A percentile compares a stretch with the other conserved stretches of the same genome.
These are phyloP conservation scores for Fusarium verrucosum DNA, from an alignment of 2,329 filamentous ascomycete species.

Conservation along the genomic window DNA sequence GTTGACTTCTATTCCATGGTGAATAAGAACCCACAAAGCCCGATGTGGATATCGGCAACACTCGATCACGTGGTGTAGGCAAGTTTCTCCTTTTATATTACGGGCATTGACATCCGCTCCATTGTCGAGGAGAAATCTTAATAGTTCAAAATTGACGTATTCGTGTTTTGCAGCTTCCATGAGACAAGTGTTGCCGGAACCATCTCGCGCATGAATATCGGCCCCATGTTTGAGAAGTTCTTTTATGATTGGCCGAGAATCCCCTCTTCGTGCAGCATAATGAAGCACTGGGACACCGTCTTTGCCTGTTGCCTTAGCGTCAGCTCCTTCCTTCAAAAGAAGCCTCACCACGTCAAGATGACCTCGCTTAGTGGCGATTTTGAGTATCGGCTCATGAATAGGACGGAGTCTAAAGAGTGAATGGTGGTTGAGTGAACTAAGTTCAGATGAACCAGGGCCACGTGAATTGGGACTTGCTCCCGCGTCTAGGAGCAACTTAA, in stretches of 20 bases:
- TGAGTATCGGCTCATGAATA: fast-evolving
- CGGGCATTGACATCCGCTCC: too few relatives aligned
- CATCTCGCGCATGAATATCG: fast-evolving
- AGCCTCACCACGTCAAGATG: fast-evolving
- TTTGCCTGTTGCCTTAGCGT: fast-evolving
- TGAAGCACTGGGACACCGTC: fast-evolving
- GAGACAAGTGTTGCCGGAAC: fast-evolving
- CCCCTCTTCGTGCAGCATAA: fast-evolving
- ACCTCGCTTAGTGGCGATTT: fast-evolving
- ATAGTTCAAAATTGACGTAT: too few relatives aligned
- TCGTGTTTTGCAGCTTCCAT: fast-evolving
- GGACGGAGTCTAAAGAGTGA: fast-evolving
- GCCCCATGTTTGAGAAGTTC: background rate
- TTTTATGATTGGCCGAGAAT: fast-evolving
- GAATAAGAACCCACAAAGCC: fast-evolving
- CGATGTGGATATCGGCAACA: too few relatives aligned
- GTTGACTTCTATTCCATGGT: background rate
- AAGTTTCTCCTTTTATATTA: fast-evolving
- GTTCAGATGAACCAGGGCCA: too few relatives aligned
- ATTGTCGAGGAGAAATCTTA: background rate
- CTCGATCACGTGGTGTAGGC: fast-evolving
- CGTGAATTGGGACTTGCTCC: fast-evolving
- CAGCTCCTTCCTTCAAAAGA: background rate
- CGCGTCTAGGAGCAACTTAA: fast-evolving
- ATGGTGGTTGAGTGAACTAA: too few relatives aligned